These are phyloP conservation scores for Cicer yamashitae DNA, from an alignment of 306 rosid genomes.

Conservation along the genomic window DNA sequence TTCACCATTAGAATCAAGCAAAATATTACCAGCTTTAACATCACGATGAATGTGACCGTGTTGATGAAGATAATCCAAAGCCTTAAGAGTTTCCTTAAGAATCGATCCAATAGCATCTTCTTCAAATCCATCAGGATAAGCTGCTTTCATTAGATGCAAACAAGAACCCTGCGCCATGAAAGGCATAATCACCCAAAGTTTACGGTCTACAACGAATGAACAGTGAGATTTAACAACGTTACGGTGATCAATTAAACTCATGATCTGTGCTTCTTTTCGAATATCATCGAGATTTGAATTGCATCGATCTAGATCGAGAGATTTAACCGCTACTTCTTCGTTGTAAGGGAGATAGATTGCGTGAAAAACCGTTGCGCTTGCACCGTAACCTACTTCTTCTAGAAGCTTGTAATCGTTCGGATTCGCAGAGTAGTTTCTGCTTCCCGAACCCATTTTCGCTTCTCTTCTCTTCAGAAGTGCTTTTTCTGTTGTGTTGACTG, in stretches of 20 bases:
- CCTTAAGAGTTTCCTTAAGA: constrained; percentile 87
- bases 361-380: constrained; percentile 89
- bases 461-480: not conserved
- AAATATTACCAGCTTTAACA: constrained; percentile 96
- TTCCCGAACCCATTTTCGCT: constrained; percentile 38
- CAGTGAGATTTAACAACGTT: constrained; percentile 84
- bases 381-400: constrained; percentile 96
- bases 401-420: constrained; percentile 82
- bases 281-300: constrained; percentile 84
- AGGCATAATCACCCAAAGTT: constrained; percentile 96
- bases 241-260: constrained; percentile 90
- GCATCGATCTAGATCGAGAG: constrained; percentile 99
- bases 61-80: constrained; percentile 84
- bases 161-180: constrained; percentile 98
- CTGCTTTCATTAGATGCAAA: constrained; percentile 89
- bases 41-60: constrained; percentile 98
- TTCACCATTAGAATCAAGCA: constrained; percentile 73
- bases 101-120: constrained; percentile 84
- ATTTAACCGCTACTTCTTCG: constrained; percentile 88
- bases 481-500: constrained; percentile 4
- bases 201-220: constrained; percentile 83
- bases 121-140: constrained; percentile 88
- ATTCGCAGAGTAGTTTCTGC: constrained; percentile 60
- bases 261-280: constrained; percentile 89
- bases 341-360: constrained; percentile 84